phyloP scores from a whole-genome alignment of 2,329 filamentous ascomycete genomes.

The Ophiostoma novo-ulmi region DNA sequence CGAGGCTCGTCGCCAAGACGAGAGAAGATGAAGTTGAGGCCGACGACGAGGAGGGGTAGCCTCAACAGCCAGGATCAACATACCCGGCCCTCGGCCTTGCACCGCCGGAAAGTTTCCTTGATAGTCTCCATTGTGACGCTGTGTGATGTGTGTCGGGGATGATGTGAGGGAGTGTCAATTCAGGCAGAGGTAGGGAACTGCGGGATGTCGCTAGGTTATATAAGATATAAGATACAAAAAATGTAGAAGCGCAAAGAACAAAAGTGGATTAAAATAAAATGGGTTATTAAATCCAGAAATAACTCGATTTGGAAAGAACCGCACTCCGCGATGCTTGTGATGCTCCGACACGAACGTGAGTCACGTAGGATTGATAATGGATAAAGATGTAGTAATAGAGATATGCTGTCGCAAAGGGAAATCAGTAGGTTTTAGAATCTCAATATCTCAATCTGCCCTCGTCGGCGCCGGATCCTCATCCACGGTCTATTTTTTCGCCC shows the following conservation, averaged over 20 bases:
- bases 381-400: neutral
- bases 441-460: neutral
- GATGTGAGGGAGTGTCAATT: neutral
- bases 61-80: neutral
- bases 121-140: conserved; percentile 49
- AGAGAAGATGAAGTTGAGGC: too few relatives aligned
- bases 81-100: conserved; percentile 56
- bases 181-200: neutral
- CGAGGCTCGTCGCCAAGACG: neutral
- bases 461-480: neutral
- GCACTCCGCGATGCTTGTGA: neutral
- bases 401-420: neutral
- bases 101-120: conserved; percentile 55
- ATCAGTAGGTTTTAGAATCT: neutral
- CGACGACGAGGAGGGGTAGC: neutral
- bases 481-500: conserved; percentile 1
- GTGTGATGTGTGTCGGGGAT: conserved; percentile 14
- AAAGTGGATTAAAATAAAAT: conserved; percentile 8
- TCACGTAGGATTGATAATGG: neutral
- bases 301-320: neutral
- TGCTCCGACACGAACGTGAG: conserved; percentile 12
- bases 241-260: neutral
- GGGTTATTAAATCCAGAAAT: neutral
- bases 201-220: neutral
- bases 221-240: neutral